These are phyloP conservation scores for Claviceps capensis DNA, from an alignment of 2,329 filamentous ascomycete species.

Conservation along the genomic window DNA sequence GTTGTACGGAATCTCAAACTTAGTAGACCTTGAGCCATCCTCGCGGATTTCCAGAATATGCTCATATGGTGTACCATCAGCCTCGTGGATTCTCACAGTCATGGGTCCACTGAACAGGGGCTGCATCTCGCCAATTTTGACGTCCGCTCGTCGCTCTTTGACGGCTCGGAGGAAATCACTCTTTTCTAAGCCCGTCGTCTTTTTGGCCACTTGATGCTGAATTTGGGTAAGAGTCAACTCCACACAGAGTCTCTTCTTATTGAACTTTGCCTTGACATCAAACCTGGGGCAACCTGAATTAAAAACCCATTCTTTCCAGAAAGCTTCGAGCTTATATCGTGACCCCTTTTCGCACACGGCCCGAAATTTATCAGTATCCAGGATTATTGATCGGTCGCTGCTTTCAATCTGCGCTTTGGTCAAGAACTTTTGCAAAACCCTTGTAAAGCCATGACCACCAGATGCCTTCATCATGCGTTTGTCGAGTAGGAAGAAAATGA, in stretches of 20 bases:
- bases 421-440: conserved; percentile 76
- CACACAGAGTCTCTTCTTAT: conserved; percentile 92
- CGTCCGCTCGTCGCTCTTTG: conserved; percentile 59
- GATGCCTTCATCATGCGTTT: conserved; percentile 80
- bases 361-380: conserved; percentile 65
- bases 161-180: conserved; percentile 72
- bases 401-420: conserved; percentile 63
- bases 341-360: conserved; percentile 78
- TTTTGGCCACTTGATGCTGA: conserved; percentile 34
- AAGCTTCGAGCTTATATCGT: conserved; percentile 72
- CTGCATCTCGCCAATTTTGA: conserved; percentile 57
- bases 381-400: conserved; percentile 51
- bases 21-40: conserved; percentile 55
- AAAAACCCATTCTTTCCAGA: conserved; percentile 89
- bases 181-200: conserved; percentile 42
- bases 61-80: conserved; percentile 94
- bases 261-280: conserved; percentile 76
- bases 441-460: conserved; percentile 63
- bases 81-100: conserved; percentile 96
- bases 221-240: conserved; percentile 80
- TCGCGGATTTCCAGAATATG: conserved; percentile 95
- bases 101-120: conserved; percentile 89
- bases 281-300: conserved; percentile 83
- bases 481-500: conserved; percentile 89
- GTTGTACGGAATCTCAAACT: conserved; percentile 94